Evolutionary conservation across 345 rosid genomes (phyloP).

Genomic region (Zanthoxylum bungeanum): DNA sequence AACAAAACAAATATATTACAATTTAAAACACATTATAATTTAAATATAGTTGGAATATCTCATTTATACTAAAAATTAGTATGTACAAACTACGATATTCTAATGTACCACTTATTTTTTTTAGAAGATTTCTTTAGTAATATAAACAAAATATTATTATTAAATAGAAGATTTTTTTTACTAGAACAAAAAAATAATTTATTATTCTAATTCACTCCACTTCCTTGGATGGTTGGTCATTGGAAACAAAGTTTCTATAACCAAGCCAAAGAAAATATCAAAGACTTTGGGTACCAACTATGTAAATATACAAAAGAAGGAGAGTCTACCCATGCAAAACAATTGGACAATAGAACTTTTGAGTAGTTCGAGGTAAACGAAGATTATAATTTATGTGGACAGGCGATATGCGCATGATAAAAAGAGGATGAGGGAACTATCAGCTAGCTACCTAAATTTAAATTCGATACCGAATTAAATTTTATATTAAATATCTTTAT

Average conservation of each 20-base stretch:
- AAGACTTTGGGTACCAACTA: too few relatives aligned
- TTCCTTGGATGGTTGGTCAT: neutral
- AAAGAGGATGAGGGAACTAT: neutral
- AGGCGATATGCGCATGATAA: neutral
- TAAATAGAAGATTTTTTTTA: neutral
- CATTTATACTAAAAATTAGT: too few relatives aligned
- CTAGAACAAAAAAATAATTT: too few relatives aligned
- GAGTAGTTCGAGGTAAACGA: conserved; percentile 14
- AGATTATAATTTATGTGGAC: conserved; percentile 25
- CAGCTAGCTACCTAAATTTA: too few relatives aligned
- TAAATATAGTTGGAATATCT: too few relatives aligned
- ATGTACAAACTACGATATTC: too few relatives aligned
- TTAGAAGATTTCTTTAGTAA: neutral
- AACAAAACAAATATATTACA: too few relatives aligned
- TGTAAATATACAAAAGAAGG: neutral
- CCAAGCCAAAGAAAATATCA: neutral
- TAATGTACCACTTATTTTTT: too few relatives aligned
- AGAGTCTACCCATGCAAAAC: neutral
- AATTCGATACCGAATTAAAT: too few relatives aligned
- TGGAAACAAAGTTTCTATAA: neutral
- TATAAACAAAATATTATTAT: neutral
- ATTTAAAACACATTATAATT: too few relatives aligned
- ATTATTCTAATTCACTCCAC: neutral
- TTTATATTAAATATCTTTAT: too few relatives aligned
- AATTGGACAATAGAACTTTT: neutral